These are phyloP conservation scores for Cylindrotheca closterium DNA, from an alignment of 108 stramenopile genomes.

Conservation along the genomic window DNA sequence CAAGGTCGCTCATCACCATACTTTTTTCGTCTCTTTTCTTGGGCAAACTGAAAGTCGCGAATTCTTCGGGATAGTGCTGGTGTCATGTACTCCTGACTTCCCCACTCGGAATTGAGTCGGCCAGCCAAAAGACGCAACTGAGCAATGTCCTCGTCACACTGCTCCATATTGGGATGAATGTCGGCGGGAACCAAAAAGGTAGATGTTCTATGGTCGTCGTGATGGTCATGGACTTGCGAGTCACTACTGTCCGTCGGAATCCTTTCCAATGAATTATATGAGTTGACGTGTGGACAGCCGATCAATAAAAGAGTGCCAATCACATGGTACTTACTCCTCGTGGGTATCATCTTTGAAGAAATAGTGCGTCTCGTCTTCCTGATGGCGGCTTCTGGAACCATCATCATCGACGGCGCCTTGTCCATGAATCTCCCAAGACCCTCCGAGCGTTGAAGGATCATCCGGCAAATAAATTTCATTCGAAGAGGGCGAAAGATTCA, in stretches of 20 bases:
- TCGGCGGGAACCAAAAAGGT: constrained; percentile 36
- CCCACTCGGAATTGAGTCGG: constrained; percentile 74
- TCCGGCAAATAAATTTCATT: background rate
- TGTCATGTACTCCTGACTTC: constrained; percentile 56
- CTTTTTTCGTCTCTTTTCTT: constrained; percentile 70
- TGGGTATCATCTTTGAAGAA: background rate
- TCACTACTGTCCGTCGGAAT: background rate
- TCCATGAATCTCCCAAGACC: background rate
- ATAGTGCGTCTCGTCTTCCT: background rate
- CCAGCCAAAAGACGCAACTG: constrained; percentile 77
- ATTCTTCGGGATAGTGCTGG: constrained; percentile 57
- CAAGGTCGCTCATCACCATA: constrained; percentile 64
- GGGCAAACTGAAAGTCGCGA: constrained; percentile 83
- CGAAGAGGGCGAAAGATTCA: background rate
- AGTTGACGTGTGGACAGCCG: background rate
- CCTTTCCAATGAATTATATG: background rate
- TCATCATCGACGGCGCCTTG: background rate
- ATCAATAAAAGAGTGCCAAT: background rate
- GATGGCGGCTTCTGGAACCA: background rate
- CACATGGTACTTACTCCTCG: background rate
- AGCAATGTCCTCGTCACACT: constrained; percentile 67
- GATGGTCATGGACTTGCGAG: background rate
- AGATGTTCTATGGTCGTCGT: background rate
- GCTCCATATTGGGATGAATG: constrained; percentile 52
- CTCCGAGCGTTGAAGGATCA: background rate